Evolutionary conservation across 1,139 yeast species (phyloP), one percentile per base, ranked within the genome.

Genomic region (Kodamaea sp.): DNA sequence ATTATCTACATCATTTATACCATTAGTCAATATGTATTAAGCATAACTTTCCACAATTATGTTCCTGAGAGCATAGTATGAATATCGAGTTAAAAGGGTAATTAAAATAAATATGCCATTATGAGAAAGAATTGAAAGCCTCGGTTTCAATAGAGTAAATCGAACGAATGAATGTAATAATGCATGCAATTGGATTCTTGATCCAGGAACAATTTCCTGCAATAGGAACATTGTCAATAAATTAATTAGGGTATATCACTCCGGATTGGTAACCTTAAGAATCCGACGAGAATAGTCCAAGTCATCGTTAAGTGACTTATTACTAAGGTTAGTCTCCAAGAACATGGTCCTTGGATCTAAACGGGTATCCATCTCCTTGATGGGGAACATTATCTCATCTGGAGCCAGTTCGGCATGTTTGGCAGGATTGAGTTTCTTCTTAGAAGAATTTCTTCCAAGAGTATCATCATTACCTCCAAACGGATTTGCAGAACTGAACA

Each of bases 221-320:
- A n/a, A n/a, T n/a, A n/a, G n/a, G n/a, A n/a, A n/a, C n/a, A n/a
- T n/a, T n/a, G n/a, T n/a, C n/a, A n/a, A n/a, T n/a, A n/a, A n/a
- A n/a, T n/a, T n/a, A n/a, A n/a, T n/a, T n/a, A n/a, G n/a, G 21
- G 9, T 9, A 4, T 13, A 28, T 28, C 18, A 18, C 11, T 39
- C 75, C 2, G 86, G 87, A 58, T 85, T 85, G n/a, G 83, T 75
- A 22, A 85, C 81, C 36, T 83, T 71, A 38, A 86, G 63, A 10
- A 80, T 83, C 43, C 80, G 73, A 39, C 95, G 66, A 6, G 87
- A 78, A 56, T 85, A 85, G 55, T 85, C 94, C 39, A 71, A 66
- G 43, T 84, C 83, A 55, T 86, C 95, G 24, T 80, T 83, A 37
- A 86, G 61, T n/a, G 86, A 76, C 43, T 77, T 69, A 37, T 73